Evolutionary conservation across 2,329 filamentous ascomycete genomes (phyloP), one percentile per base, ranked within the genome.

Genomic region (Cordyceps javanica): DNA sequence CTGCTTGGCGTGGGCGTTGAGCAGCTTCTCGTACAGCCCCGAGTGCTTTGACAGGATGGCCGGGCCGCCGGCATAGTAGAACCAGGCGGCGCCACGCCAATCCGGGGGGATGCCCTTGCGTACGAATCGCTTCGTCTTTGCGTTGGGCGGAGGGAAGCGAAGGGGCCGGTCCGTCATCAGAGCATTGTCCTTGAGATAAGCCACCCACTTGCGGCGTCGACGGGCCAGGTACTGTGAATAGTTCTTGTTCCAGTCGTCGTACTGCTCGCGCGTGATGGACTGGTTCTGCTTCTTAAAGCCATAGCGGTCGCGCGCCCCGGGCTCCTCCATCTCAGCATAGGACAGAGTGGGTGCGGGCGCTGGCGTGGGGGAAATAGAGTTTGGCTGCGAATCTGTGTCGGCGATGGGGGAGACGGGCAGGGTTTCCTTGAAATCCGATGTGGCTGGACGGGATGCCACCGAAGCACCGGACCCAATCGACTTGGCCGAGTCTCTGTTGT

Each of bases 41-140:
- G 85, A 81, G 64, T 95, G 83, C 66, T 90, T 87, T 53, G 85
- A 82, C 60, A 96, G 71, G 62, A 91, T 88, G 46, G 86, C 85
- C 25, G 91, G 91, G 1, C 93, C 93, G 21, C 91, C 91, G 11
- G 91, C 91, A 69, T 97, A 97, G 75, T 89, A 97, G 71, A 96
- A 97, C 93, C 93, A 97, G 46, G 93, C 93, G 6, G 90, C 88
- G n/a, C 93, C 93, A 66, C 93, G 85, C 85, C 91, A 96, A 63
- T 96, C 91, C 0, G 92, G 90, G 3, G 93, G 93, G 51, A 97
- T 93, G 16, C 93, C 93, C 72, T 97, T 97, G 53, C 92, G 86
- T 50, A 96, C 83, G 68, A 94, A 97, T 19, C 91, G 83, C 73
- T 95, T 96, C 44, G 94, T 85, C 72, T 95, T 96, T 46, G 86